phyloP scores from a whole-genome alignment of 495 filamentous ascomycete genomes.

The Letharia columbiana region DNA sequence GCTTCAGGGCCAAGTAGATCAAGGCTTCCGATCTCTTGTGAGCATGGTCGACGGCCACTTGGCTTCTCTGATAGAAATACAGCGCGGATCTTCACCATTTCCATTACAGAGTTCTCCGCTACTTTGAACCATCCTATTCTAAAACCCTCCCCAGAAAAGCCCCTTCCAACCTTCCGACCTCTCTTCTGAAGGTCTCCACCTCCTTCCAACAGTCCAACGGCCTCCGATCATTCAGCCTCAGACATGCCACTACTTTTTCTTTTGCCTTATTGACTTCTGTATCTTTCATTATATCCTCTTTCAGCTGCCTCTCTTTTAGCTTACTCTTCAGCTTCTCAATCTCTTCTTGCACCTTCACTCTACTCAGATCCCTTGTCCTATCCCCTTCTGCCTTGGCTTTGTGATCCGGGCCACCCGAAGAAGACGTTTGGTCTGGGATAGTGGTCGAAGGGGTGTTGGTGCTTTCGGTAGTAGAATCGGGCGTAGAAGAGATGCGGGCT shows the following conservation, averaged over 20 bases:
- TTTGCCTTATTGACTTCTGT: slow-evolving; percentile 58
- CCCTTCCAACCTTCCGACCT: slow-evolving; percentile 76
- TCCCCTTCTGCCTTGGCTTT: slow-evolving; percentile 29
- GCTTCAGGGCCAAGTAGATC: background rate
- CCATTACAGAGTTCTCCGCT: background rate
- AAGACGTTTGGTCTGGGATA: slow-evolving; percentile 20
- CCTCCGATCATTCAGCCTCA: slow-evolving; percentile 76
- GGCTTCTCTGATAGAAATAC: background rate
- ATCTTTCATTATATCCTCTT: slow-evolving; percentile 54
- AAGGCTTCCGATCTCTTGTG: background rate
- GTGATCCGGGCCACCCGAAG: slow-evolving; percentile 27
- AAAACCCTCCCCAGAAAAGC: slow-evolving; percentile 81
- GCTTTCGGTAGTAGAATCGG: slow-evolving; percentile 29
- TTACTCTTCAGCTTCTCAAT: slow-evolving; percentile 71
- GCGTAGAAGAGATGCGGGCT: slow-evolving; percentile 41
- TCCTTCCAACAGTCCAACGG: slow-evolving; percentile 95
- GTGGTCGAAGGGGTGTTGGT: slow-evolving; percentile 18
- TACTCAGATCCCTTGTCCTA: slow-evolving; percentile 38
- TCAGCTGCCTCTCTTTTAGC: slow-evolving; percentile 57
- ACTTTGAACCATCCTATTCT: slow-evolving; percentile 30
- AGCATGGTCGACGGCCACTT: background rate
- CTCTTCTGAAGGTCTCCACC: slow-evolving; percentile 79
- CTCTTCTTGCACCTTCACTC: slow-evolving; percentile 51
- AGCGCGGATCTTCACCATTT: background rate
- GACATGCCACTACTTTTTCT: slow-evolving; percentile 67